phyloP scores from a whole-genome alignment of 768 basidiomycete species.

The Tulasnella calospora region DNA sequence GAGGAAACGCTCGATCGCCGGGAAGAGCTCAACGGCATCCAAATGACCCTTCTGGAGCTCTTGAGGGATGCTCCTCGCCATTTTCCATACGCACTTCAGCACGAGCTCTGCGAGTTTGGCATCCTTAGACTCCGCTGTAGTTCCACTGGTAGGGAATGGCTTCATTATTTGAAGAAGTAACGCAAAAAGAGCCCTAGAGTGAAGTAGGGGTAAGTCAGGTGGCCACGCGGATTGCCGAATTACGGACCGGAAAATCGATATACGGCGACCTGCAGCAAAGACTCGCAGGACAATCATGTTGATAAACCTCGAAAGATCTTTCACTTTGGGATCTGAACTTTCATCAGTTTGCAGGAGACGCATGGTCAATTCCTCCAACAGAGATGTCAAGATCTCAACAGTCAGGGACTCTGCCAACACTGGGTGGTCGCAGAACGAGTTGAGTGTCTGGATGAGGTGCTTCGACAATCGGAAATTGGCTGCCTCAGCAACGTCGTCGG shows the following conservation, averaged over 20 bases:
- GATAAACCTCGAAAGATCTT: constrained; percentile 92
- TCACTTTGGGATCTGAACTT: constrained; percentile 72
- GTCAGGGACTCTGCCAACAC: constrained; percentile 83
- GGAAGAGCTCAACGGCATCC: constrained; percentile 83
- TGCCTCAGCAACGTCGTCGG: constrained; percentile 63
- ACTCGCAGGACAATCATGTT: constrained; percentile 96
- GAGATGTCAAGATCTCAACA: constrained; percentile 72
- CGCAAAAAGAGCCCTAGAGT: constrained; percentile 64
- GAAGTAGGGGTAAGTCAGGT: background rate
- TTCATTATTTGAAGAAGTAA: constrained; percentile 78
- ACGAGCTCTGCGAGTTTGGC: constrained; percentile 88
- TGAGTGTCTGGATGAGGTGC: constrained; percentile 93
- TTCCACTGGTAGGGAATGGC: constrained; percentile 73
- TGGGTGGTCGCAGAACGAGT: constrained; percentile 87
- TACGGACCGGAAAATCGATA: constrained; percentile 83
- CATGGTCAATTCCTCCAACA: constrained; percentile 88
- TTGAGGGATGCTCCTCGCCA: constrained; percentile 89
- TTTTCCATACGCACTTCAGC: constrained; percentile 96
- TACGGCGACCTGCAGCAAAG: constrained; percentile 83
- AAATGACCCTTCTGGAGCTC: constrained; percentile 75
- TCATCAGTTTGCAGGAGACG: constrained; percentile 93
- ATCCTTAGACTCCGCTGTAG: constrained; percentile 68
- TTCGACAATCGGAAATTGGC: constrained; percentile 92
- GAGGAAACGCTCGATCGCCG: constrained; percentile 89
- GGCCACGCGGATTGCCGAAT: background rate